Evolutionary conservation across 257 asterid species (phyloP), one percentile per base, ranked within the genome.

Genomic region (Solanum dulcamara): DNA sequence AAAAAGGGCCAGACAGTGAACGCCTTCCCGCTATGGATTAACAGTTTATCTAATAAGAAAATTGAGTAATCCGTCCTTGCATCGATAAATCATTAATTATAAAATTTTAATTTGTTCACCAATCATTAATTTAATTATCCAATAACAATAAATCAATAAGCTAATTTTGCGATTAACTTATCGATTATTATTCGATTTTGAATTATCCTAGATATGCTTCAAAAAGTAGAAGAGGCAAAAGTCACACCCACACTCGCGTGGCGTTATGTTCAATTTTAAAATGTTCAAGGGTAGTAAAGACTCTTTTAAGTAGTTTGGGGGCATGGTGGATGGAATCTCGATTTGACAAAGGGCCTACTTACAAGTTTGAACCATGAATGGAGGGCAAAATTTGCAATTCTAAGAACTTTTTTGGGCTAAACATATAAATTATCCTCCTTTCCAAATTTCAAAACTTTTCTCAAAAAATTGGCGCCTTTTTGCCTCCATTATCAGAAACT

Each of bases 401-500:
- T 4, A 35, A 33, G 35, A 22, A 81, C 10, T 35, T n/a, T 11
- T 10, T 60, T 28, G 79, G 77, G 20, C 30, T 60, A 35, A 82
- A 40, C 37, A 40, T 82, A 68, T 62, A 82, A 82, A 82, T 57
- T 30, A 26, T 7, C 17, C 28, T 26, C 60, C 4, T 60, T 10
- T 6, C 18, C 44, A 1, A 82, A 14, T 82, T 82, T 82, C 40
- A 82, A 82, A 62, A 60, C n/a, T n/a, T 37, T 44, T 15, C 53
- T 20, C 13, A 70, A 3, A 62, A 66, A 17, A 32, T 85, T 80
- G 85, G 87, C 87, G 87, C 87, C 71, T 48, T 33, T 48, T 75
- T 74, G 6, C 81, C 44, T 28, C 84, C 60, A 53, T 40, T 48
- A 46, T 28, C 83, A 79, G 1, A 79, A 18, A 10, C 83, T 79